Conservation (phyloP, 139 green algal species). For the Astrephomene gubernaculifera region DNA sequence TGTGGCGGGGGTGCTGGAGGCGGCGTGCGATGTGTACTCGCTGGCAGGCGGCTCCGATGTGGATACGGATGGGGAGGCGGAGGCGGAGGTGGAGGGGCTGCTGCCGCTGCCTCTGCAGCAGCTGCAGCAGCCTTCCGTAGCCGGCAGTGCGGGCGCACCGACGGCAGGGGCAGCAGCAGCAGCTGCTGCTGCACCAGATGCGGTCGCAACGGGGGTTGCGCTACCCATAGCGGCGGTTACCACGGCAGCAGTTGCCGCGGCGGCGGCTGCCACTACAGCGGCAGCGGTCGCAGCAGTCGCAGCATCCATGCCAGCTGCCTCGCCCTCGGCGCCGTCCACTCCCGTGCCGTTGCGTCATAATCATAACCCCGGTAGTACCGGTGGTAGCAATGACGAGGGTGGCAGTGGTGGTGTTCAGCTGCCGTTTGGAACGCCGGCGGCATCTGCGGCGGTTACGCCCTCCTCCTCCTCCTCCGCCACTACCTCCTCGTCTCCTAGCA, state of each 20-base stretch:
- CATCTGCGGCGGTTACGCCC: too few relatives aligned
- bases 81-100: neutral
- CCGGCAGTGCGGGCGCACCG: neutral
- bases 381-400: too few relatives aligned
- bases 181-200: neutral
- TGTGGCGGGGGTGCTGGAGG: conserved; percentile 9
- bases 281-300: neutral
- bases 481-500: too few relatives aligned
- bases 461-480: too few relatives aligned
- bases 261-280: neutral
- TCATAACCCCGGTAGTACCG: too few relatives aligned
- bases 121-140: neutral
- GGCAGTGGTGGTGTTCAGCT: too few relatives aligned
- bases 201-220: neutral
- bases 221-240: neutral
- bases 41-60: neutral
- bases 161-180: neutral
- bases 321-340: neutral
- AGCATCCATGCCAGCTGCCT: neutral
- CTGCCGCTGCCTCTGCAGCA: neutral
- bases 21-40: conserved; percentile 29
- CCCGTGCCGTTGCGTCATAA: neutral
- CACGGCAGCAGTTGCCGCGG: neutral
- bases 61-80: neutral
- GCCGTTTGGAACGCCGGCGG: too few relatives aligned